Evolutionary conservation across 768 basidiomycete genomes (phyloP), one percentile per base, ranked within the genome.

Genomic region (Mycena alexandri): DNA sequence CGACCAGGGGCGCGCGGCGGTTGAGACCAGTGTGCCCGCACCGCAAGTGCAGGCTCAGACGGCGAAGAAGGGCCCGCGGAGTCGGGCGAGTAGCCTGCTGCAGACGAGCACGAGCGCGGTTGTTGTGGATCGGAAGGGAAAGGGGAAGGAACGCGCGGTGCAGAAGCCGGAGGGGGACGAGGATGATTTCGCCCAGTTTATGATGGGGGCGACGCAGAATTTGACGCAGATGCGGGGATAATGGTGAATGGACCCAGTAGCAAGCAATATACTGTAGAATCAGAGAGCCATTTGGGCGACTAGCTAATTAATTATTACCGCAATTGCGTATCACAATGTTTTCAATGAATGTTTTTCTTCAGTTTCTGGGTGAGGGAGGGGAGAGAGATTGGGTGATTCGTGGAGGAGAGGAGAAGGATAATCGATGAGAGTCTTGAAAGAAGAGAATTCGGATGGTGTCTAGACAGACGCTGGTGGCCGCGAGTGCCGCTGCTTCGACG

Each of bases 121-220:
- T 14, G 38, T 10, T 11, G 38, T n/a, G 22, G 58, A 61, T 44
- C 56, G 61, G 21, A 70, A 70, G 46, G 69, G 70, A 42, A 68
- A 71, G 43, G 66, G 69, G 19, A 70, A 70, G 38, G 61, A 36
- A 25, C 42, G 58, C 10, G 56, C 61, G 50, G 42, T 51, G 43
- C 56, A 65, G 42, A 51, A 69, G 42, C 53, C 42, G 5, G 59
- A 61, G 42, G 21, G 19, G 33, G 60, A 69, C 14, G 63, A 60
- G 11, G 68, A 60, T 47, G 64, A 70, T 25, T 54, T 70, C 12
- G 64, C 64, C 10, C 50, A 29, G 34, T 63, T 59, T 22, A 42
- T 69, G 64, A 65, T 62, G 34, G 69, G 61, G 34, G 69, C 69
- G 25, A 66, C 65, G 21, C 41, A 62, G 50, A 56, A 66, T 36